Evolutionary conservation across 768 basidiomycete species (phyloP).

Genomic region (Collybia mongolica): DNA sequence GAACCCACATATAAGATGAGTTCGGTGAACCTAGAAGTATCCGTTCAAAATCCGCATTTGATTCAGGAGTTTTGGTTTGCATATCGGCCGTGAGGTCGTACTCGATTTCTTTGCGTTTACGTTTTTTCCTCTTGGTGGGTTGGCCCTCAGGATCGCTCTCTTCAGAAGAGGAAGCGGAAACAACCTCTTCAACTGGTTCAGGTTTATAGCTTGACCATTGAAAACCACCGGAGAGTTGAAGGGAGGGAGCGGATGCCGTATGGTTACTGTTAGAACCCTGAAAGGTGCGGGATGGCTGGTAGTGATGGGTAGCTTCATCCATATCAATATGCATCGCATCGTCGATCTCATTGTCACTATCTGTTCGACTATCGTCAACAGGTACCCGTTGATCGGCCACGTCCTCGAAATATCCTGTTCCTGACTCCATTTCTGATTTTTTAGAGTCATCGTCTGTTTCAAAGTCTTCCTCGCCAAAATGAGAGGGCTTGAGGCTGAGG

Average conservation of each 20-base stretch:
- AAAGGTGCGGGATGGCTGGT: conserved; percentile 10
- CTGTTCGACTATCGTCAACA: conserved; percentile 15
- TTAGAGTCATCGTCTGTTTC: conserved; percentile 32
- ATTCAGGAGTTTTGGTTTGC: conserved; percentile 83
- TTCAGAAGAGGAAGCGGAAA: conserved; percentile 41
- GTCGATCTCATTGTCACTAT: conserved; percentile 26
- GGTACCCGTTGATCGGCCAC: conserved; percentile 20
- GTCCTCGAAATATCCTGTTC: conserved; percentile 21
- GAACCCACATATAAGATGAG: conserved; percentile 97
- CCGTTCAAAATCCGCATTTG: conserved; percentile 93
- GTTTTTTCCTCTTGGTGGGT: conserved; percentile 60
- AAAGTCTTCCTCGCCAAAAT: conserved; percentile 71
- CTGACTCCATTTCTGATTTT: not conserved
- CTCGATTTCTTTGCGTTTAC: conserved; percentile 70
- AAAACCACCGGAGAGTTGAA: conserved; percentile 63
- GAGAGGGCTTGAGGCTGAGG: conserved; percentile 87
- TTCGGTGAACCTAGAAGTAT: conserved; percentile 91
- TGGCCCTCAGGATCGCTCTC: conserved; percentile 48
- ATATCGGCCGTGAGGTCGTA: conserved; percentile 85
- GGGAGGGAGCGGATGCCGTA: conserved; percentile 27
- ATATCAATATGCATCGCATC: conserved; percentile 47
- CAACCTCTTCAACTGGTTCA: conserved; percentile 36
- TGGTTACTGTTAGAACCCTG: conserved; percentile 5
- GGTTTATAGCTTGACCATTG: conserved; percentile 58
- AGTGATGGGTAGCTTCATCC: conserved; percentile 25